Percentiles rank a stretch among this genome's conserved stretches.
These are phyloP conservation scores for Hypoxylon lienhwacheense DNA, from an alignment of 495 filamentous ascomycete species.

Conservation along the genomic window DNA sequence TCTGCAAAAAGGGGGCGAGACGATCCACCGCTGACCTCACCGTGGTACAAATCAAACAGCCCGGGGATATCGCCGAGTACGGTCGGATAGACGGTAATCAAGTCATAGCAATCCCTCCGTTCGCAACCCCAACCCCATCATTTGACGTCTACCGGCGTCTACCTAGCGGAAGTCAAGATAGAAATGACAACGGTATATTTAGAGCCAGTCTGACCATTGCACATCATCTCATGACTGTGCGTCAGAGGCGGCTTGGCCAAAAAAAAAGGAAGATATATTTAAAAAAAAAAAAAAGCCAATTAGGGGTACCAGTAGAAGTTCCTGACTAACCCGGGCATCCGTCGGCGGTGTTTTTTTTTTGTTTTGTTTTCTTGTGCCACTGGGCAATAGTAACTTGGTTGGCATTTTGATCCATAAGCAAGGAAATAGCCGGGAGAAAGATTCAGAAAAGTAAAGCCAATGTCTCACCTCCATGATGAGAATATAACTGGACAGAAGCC, in stretches of 20 bases:
- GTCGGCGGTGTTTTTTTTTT: constrained; percentile 23
- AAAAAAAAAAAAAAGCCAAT: constrained; percentile 3
- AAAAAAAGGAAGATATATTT: neutral
- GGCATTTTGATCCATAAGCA: constrained; percentile 28
- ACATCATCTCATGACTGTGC: constrained; percentile 16
- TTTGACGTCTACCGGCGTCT: constrained; percentile 15
- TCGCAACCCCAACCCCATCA: constrained; percentile 10
- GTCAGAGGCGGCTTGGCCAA: constrained; percentile 19
- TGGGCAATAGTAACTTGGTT: constrained; percentile 24
- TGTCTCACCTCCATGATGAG: constrained; percentile 34
- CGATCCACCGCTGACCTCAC: constrained; percentile 39
- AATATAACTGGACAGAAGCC: constrained; percentile 15
- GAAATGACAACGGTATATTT: constrained; percentile 18
- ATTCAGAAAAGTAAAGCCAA: constrained; percentile 18
- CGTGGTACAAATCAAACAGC: constrained; percentile 37
- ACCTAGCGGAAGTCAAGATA: constrained; percentile 29
- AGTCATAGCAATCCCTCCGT: constrained; percentile 29
- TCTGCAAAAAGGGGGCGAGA: constrained; percentile 23
- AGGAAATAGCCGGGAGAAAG: constrained; percentile 13
- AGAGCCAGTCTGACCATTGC: constrained; percentile 12
- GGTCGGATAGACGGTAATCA: constrained; percentile 27
- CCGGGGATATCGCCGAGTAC: constrained; percentile 18
- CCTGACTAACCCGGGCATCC: constrained; percentile 14
- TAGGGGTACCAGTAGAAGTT: too few relatives aligned
- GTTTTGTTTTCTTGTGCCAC: constrained; percentile 33